A percentile compares a stretch with the other conserved stretches of the same genome.
phyloP scores from a whole-genome alignment of 257 asterid species.

The Solanum verrucosum region DNA sequence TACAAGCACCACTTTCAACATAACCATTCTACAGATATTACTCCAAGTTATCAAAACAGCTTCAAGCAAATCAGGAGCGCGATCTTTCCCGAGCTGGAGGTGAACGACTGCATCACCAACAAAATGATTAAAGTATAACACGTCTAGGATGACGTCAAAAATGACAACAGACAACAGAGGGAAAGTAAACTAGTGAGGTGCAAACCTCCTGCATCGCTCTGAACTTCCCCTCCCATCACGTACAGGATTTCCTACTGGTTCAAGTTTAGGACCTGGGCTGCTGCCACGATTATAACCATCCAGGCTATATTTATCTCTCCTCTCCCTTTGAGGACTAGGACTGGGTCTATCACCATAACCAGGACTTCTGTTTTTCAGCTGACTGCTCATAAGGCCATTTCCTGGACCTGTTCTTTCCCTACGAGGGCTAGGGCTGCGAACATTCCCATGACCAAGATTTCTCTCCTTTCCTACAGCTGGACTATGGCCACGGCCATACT shows the following conservation, averaged over 20 bases:
- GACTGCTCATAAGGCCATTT: constrained; percentile 13
- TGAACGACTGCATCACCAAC: constrained; percentile 40
- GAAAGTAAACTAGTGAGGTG: background rate
- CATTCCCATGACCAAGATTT: constrained; percentile 14
- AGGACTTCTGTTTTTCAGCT: constrained; percentile 26
- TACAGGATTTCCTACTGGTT: constrained; percentile 25
- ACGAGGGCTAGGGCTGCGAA: constrained; percentile 29
- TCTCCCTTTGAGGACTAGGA: constrained; percentile 36
- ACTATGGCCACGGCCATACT: constrained; percentile 24
- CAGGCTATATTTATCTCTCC: constrained; percentile 23
- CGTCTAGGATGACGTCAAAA: background rate
- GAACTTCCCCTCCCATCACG: constrained; percentile 45
- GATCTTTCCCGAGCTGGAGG: constrained; percentile 31
- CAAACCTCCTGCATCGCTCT: constrained; percentile 39
- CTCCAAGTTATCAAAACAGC: background rate
- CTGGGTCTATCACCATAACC: constrained; percentile 23
- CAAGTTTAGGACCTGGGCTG: constrained; percentile 20
- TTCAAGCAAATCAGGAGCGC: constrained; percentile 11
- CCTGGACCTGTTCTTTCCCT: constrained; percentile 27
- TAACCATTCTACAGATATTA: background rate
- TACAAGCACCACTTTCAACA: background rate
- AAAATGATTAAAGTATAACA: background rate
- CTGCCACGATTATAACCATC: constrained; percentile 27
- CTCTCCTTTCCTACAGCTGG: constrained; percentile 39
- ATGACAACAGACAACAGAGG: background rate